Conservation (phyloP, 371 early-diverging fungal genomes). For the Nematocida sp. region DNA sequence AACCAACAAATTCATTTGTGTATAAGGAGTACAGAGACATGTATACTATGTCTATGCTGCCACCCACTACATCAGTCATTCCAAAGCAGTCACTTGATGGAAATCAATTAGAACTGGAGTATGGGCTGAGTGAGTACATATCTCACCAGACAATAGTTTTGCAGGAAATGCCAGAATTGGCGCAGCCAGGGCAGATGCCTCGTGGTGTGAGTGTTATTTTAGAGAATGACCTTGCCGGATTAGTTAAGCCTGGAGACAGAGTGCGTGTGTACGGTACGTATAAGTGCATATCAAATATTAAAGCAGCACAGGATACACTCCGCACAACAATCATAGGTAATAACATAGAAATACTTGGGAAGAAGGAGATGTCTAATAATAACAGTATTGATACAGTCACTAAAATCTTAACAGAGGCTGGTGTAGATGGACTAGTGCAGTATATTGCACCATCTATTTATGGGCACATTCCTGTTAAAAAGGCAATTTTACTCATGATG, state of each 20-base stretch:
- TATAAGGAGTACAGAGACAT: constrained; percentile 84
- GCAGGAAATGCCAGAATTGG: constrained; percentile 98
- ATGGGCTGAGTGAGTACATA: constrained; percentile 83
- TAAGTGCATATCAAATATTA: constrained; percentile 76
- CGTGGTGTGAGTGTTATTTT: constrained; percentile 90
- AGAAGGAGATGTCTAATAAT: constrained; percentile 10
- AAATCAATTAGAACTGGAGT: constrained; percentile 84
- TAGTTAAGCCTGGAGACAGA: constrained; percentile 94
- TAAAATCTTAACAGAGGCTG: constrained; percentile 1
- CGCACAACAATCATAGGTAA: constrained; percentile 86
- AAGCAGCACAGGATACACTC: constrained; percentile 49
- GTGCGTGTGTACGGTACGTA: constrained; percentile 90
- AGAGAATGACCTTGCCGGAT: constrained; percentile 91
- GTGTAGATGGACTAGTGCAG: constrained; percentile 60
- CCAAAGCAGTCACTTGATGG: constrained; percentile 73
- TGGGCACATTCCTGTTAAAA: constrained; percentile 90
- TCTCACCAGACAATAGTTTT: constrained; percentile 89
- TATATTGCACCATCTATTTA: constrained; percentile 92
- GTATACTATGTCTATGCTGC: constrained; percentile 73
- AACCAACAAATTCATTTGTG: constrained; percentile 77
- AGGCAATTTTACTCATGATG: constrained; percentile 83
- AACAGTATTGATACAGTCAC: constrained; percentile 12
- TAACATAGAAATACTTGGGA: constrained; percentile 73
- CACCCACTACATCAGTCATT: constrained; percentile 73
- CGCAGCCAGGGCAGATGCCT: constrained; percentile 92